A percentile compares a stretch with the other conserved stretches of the same genome.
phyloP scores from a whole-genome alignment of 306 rosid species.

The Pachyrhizus erosus region DNA sequence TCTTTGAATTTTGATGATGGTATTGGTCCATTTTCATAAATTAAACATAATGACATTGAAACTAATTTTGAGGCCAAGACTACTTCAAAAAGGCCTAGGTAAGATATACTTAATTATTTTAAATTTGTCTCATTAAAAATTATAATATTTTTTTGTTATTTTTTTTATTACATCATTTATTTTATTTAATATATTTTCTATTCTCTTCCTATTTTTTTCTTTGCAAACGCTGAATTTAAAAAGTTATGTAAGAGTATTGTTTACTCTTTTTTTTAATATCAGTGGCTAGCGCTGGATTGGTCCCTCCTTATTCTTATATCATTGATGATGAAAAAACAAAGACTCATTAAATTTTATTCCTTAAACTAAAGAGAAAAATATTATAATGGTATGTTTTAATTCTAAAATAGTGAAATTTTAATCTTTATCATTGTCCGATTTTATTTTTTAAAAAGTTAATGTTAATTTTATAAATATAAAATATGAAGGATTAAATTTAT shows the following conservation, averaged over 20 bases:
- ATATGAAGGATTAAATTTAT: too few relatives aligned
- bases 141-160: too few relatives aligned
- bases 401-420: too few relatives aligned
- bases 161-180: too few relatives aligned
- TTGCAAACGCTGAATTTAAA: not conserved
- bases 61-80: not conserved
- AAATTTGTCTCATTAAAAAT: not conserved
- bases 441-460: too few relatives aligned
- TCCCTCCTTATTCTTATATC: not conserved
- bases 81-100: conserved; percentile 7
- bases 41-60: not conserved
- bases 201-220: not conserved
- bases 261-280: not conserved
- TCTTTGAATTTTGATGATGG: not conserved
- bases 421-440: too few relatives aligned
- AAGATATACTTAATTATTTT: not conserved
- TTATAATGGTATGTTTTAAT: too few relatives aligned
- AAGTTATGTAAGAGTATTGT: not conserved
- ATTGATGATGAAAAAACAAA: not conserved
- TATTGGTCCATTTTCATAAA: not conserved
- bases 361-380: not conserved
- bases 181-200: too few relatives aligned
- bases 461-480: too few relatives aligned
- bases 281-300: not conserved
- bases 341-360: not conserved